Base-by-base conservation (phyloP, 805 yeast genomes). In the Candida adriatica region DNA sequence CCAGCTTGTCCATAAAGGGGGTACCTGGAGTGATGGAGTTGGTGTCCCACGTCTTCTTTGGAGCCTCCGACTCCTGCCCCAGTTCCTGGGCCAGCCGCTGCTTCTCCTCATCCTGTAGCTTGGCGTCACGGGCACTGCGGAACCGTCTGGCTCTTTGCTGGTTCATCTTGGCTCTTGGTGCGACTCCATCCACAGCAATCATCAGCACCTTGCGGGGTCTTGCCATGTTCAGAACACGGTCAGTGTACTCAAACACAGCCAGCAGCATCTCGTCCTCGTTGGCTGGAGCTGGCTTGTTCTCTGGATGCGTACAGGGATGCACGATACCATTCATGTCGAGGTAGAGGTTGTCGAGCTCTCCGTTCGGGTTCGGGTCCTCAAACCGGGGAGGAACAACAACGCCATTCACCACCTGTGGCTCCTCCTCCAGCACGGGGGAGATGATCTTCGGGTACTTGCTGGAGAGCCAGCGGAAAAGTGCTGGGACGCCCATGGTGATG, bases 401-500 rank as follows among this genome's bases (percentile, higher is more conserved):
- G 13, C 81, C 90, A 39, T 76, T 79, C 8, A 80, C 66, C 2
- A 59, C 57, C 3, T 66, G 66, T 0, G 73, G 62, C 11, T 71
- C 76, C 29, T 80, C 94, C 49, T 87, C 96, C 4, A 84, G 48
- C 6, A 86, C 96, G 0, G 95, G 94, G 0, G 94, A 74, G 32
- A 92, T 85, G 55, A 85, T 90, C 61, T 90, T 88, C 9, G 98
- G 97, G 50, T 87, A 92, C 55, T 88, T 86, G 41, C 75, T 61
- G 2, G 97, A 86, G 29, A 92, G 66, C 97, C 98, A 92, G 63
- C 98, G 73, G 61, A 87, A 92, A 50, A 92, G 78, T 15, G 98
- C 96, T 42, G 98, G 98, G 43, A 92, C 98, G 67, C 98, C 95
- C 92, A 83, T 82, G n/a, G n/a, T n/a, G n/a, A n/a, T n/a, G n/a